These are phyloP conservation scores for Ambrosiella cleistominuta DNA, from an alignment of 2,329 filamentous ascomycete genomes.

Conservation along the genomic window DNA sequence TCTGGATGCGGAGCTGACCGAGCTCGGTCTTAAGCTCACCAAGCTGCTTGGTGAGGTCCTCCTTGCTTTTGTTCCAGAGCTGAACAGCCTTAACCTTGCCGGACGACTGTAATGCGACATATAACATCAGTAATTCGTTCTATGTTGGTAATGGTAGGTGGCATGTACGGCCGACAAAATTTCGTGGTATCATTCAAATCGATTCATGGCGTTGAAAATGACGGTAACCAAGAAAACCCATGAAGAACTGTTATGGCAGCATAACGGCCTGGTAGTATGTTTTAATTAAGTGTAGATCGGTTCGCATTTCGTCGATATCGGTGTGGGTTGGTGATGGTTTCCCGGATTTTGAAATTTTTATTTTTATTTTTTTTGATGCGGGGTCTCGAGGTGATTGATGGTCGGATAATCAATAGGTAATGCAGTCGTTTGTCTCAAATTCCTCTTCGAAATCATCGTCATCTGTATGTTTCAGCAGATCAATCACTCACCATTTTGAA, in stretches of 20 bases:
- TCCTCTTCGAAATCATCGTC: background rate
- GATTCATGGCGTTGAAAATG: background rate
- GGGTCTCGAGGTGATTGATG: background rate
- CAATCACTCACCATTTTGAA: constrained; percentile 13
- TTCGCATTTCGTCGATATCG: background rate
- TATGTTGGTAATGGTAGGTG: background rate
- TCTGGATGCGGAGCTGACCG: constrained; percentile 90
- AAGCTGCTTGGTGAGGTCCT: constrained; percentile 90
- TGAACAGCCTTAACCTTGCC: constrained; percentile 79
- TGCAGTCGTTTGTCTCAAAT: background rate
- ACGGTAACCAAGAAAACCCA: background rate
- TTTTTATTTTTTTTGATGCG: constrained; percentile 3
- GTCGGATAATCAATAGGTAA: background rate
- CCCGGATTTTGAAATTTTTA: background rate
- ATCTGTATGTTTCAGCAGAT: constrained; percentile 5
- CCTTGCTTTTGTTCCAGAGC: constrained; percentile 99
- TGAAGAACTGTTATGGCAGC: background rate
- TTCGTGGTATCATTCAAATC: background rate
- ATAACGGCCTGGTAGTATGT: background rate
- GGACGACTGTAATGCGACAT: constrained; percentile 23
- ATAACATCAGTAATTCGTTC: constrained; percentile 11
- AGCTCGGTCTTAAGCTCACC: constrained; percentile 92
- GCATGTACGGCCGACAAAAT: background rate
- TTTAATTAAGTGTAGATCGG: background rate
- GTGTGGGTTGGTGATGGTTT: background rate